Base-by-base conservation (phyloP, 768 basidiomycete genomes). In the Trametes cubensis region DNA sequence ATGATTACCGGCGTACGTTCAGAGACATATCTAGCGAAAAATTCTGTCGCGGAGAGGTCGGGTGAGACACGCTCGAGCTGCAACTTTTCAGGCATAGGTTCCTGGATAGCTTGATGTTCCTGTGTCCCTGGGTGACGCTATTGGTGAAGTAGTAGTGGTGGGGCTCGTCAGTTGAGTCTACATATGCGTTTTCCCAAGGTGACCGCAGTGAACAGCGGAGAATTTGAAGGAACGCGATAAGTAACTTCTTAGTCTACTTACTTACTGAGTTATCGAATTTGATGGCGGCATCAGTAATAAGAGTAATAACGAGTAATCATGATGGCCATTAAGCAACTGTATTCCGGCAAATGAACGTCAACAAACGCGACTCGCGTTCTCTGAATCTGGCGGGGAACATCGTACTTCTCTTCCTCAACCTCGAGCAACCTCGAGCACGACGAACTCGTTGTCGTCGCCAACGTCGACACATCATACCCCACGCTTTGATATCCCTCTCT, bases 1-100 rank as follows among this genome's bases (percentile, higher is more conserved):
- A 73, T 62, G 7, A 73, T 56, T 46, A 69, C 70, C 3, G 72
- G 72, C 21, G 25, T 50, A 5, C 72, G 66, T 44, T 66, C 62
- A 30, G 69, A 65, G 63, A 73, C 58, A 55, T 66, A 73, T 23
- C 61, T 49, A 11, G 47, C 40, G 64, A 69, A 71, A 41, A 71
- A 71, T 7, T 70, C 66, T 28, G 63, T 20, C 4, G 72, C 65
- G 4, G 63, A 44, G 1, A 64, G 38, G 14, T 6, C 58, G 6
- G 66, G 63, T 2, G 61, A 53, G 38, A 70, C 47, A 40, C 42
- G 55, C 26, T 68, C 67, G 17, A 69, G 56, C 11, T 55, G 41
- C 17, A 54, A 25, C 20, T 28, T 47, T 26, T 61, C 45, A 6
- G 58, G 58, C 63, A 64, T 64, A 26, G 40, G 25, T n/a, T 23